A percentile compares a stretch with the other conserved stretches of the same genome.
Conservation (phyloP, 768 basidiomycete genomes). For the Rhodosporidiobolus sp. region DNA sequence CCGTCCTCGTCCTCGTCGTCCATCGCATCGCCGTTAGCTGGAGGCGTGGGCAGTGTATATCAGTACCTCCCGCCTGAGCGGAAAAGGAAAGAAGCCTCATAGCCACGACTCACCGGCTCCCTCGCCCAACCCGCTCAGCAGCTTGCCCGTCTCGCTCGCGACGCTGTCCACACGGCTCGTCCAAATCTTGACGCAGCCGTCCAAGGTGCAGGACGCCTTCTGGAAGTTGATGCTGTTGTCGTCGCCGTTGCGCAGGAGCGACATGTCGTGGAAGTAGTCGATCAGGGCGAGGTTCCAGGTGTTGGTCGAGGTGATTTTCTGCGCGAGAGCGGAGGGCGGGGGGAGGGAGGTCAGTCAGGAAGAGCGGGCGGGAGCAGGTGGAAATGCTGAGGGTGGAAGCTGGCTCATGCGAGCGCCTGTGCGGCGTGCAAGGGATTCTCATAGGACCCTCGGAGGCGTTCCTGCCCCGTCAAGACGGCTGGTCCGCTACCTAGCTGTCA, state of each 20-base stretch:
- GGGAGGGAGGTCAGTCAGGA: background rate
- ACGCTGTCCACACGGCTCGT: constrained; percentile 96
- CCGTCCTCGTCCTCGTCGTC: constrained; percentile 61
- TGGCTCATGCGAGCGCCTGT: background rate
- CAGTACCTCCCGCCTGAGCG: background rate
- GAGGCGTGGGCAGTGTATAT: background rate
- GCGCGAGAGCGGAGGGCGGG: background rate
- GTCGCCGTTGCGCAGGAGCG: constrained; percentile 76
- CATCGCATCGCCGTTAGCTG: constrained; percentile 62
- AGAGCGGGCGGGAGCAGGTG: background rate
- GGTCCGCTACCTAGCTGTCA: too few relatives aligned
- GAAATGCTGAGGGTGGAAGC: background rate
- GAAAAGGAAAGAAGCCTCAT: background rate
- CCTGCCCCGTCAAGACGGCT: too few relatives aligned
- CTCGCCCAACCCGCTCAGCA: constrained; percentile 78
- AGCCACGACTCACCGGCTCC: constrained; percentile 55
- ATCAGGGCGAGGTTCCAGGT: constrained; percentile 98
- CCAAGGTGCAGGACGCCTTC: constrained; percentile 92
- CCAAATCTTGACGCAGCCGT: constrained; percentile 99
- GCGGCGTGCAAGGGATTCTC: too few relatives aligned
- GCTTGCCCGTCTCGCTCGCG: constrained; percentile 91
- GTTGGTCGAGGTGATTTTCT: constrained; percentile 99
- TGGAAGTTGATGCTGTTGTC: constrained; percentile 99
- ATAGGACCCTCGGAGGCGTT: too few relatives aligned
- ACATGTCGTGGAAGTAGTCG: constrained; percentile 99